Percentiles rank a stretch among this genome's conserved stretches.
These are phyloP conservation scores for Pseudogymnoascus verrucosus DNA, from an alignment of 2,329 filamentous ascomycete genomes.

Conservation along the genomic window DNA sequence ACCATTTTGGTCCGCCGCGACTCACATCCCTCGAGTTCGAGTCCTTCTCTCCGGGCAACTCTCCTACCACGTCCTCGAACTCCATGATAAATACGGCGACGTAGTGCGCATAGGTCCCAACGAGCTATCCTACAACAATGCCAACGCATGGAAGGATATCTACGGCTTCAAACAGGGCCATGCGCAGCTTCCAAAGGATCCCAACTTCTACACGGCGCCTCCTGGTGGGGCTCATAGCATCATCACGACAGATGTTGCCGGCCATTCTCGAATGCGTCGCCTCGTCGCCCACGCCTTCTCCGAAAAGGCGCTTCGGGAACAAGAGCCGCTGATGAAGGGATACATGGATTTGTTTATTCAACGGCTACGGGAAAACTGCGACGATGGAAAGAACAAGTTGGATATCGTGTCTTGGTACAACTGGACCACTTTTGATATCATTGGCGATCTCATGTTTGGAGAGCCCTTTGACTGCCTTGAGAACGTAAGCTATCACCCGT, in stretches of 20 bases:
- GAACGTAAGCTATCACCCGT: conserved; percentile 23
- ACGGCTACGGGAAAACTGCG: neutral
- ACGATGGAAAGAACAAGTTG: neutral
- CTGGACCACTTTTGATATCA: conserved; percentile 32
- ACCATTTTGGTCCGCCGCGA: conserved; percentile 8
- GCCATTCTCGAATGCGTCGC: conserved; percentile 17
- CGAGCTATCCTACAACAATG: neutral
- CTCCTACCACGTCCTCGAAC: neutral
- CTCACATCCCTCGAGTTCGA: neutral
- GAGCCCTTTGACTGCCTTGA: conserved; percentile 26
- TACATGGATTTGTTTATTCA: neutral
- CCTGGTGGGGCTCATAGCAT: neutral
- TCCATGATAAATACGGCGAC: conserved; percentile 9
- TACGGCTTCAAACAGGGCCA: neutral
- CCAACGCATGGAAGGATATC: conserved; percentile 9
- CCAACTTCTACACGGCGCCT: neutral
- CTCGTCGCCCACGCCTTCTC: conserved; percentile 19
- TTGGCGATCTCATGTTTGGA: conserved; percentile 29
- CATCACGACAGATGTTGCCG: neutral
- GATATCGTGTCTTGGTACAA: conserved; percentile 16
- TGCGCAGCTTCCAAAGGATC: neutral
- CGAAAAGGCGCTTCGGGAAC: conserved; percentile 17
- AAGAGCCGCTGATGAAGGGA: conserved; percentile 17
- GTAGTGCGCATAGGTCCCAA: conserved; percentile 8
- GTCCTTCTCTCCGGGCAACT: neutral